phyloP scores from a whole-genome alignment of 192 early-diverging fungal genomes.

The Backusella sp. region DNA sequence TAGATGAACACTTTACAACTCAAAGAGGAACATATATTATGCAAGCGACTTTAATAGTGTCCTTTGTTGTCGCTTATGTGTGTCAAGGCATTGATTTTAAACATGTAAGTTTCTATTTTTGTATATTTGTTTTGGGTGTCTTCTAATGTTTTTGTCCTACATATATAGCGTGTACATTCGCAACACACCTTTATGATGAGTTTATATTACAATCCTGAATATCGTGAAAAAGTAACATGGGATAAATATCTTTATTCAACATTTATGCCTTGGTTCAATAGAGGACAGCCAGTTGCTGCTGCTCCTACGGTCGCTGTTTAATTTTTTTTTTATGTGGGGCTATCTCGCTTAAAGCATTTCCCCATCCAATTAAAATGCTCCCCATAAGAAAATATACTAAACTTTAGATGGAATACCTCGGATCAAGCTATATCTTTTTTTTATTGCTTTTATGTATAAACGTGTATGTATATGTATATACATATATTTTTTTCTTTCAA shows the following conservation, averaged over 20 bases:
- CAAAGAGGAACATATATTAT: constrained; percentile 2
- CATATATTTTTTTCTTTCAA: not conserved
- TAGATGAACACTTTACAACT: not conserved
- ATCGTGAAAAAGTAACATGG: not conserved
- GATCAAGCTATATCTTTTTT: not conserved
- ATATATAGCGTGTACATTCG: not conserved
- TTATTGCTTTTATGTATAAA: not conserved
- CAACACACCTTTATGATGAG: not conserved
- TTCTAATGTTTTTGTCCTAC: not conserved
- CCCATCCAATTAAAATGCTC: not conserved
- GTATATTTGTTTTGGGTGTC: not conserved
- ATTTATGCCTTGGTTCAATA: not conserved
- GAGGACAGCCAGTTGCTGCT: not conserved
- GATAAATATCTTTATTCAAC: not conserved
- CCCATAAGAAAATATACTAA: not conserved
- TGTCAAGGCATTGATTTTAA: not conserved
- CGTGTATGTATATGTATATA: not conserved
- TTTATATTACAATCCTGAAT: not conserved
- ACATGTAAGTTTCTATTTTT: not conserved
- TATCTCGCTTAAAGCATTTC: not conserved
- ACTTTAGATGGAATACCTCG: not conserved
- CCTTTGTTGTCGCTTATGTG: not conserved
- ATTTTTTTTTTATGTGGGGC: not conserved
- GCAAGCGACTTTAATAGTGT: not conserved
- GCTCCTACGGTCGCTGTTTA: not conserved